These are phyloP conservation scores for Buxus sempervirens DNA, from an alignment of 164 flowering plant species.

Conservation along the genomic window DNA sequence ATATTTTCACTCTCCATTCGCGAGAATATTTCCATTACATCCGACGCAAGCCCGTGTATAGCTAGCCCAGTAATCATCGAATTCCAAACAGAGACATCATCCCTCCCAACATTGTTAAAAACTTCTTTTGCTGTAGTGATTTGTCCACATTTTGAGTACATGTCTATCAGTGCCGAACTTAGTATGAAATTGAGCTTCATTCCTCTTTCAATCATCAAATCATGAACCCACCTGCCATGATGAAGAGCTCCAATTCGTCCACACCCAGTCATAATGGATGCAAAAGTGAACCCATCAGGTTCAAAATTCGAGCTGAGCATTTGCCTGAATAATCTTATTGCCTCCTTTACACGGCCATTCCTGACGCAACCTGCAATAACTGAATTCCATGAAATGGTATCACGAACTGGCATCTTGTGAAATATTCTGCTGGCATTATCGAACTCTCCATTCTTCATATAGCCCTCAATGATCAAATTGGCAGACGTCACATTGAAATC, in stretches of 20 bases:
- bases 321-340: constrained; percentile 29
- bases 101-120: constrained; percentile 29
- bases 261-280: constrained; percentile 53
- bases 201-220: constrained; percentile 34
- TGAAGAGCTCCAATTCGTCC: constrained; percentile 54
- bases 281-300: constrained; percentile 66
- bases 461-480: constrained; percentile 40
- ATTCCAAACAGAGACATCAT: constrained; percentile 68
- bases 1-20: constrained; percentile 44
- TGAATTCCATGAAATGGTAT: constrained; percentile 65
- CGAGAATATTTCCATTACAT: constrained; percentile 48
- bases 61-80: constrained; percentile 78
- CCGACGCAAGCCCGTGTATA: constrained; percentile 66
- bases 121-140: constrained; percentile 47
- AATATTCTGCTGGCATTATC: constrained; percentile 49
- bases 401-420: constrained; percentile 29
- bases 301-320: constrained; percentile 42
- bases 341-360: constrained; percentile 42
- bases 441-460: constrained; percentile 45
- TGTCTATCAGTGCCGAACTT: constrained; percentile 57
- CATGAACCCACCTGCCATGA: constrained; percentile 56
- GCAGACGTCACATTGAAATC: constrained; percentile 25
- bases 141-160: constrained; percentile 79
- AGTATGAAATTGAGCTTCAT: constrained; percentile 49
- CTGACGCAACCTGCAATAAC: constrained; percentile 46